Percentiles rank a stretch among this genome's conserved stretches.
These are phyloP conservation scores for Suillus plorans DNA, from an alignment of 768 basidiomycete genomes.

Conservation along the genomic window DNA sequence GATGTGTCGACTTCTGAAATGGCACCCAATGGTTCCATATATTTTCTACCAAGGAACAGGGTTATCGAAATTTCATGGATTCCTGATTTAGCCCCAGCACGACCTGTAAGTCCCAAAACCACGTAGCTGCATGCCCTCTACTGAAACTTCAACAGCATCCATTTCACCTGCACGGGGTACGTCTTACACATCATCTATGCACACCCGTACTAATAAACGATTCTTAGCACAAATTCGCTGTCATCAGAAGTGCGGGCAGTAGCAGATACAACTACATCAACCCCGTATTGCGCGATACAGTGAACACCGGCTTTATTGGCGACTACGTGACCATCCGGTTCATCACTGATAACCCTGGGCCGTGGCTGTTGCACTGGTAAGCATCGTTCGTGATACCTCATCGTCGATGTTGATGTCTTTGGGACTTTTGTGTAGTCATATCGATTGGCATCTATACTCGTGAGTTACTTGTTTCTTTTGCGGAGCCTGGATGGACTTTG, in stretches of 20 bases:
- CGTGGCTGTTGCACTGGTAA: not conserved
- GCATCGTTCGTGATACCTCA: not conserved
- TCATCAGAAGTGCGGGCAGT: not conserved
- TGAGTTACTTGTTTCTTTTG: not conserved
- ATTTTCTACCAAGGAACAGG: conserved; percentile 42
- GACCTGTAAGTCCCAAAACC: conserved; percentile 7
- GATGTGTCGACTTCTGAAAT: conserved; percentile 33
- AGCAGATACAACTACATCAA: not conserved
- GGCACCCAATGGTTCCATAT: conserved; percentile 42
- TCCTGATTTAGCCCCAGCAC: conserved; percentile 7
- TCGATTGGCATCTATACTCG: not conserved
- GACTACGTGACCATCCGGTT: not conserved
- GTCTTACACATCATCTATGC: not conserved
- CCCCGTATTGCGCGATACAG: not conserved
- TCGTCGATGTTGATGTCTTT: not conserved
- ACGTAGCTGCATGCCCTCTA: not conserved
- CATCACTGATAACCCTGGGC: conserved; percentile 1
- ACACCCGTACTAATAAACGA: not conserved
- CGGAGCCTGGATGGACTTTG: not conserved
- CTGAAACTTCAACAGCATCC: conserved; percentile 18
- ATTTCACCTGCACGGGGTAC: conserved; percentile 21
- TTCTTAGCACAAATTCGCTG: not conserved
- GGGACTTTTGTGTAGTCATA: not conserved
- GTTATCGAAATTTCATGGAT: conserved; percentile 40
- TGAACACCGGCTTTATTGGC: not conserved